phyloP scores from a whole-genome alignment of 768 basidiomycete genomes.

The Mrakia frigida region DNA sequence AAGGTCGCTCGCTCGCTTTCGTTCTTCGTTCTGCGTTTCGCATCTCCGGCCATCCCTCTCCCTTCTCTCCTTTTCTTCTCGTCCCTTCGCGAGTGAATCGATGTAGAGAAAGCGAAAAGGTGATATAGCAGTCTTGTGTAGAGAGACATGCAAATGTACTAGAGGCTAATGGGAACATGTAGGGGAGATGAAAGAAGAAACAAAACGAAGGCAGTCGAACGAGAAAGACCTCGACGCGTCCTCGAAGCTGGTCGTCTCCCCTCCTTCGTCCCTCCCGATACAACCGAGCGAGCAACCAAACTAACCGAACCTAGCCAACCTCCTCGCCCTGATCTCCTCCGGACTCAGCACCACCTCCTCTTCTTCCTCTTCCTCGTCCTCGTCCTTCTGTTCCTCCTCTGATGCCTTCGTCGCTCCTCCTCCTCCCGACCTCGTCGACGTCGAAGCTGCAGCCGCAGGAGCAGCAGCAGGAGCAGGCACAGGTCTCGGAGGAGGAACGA shows the following conservation, averaged over 20 bases:
- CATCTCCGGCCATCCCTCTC: too few relatives aligned
- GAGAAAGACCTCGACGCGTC: too few relatives aligned
- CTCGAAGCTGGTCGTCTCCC: not conserved
- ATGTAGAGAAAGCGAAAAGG: too few relatives aligned
- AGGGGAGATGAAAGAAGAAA: too few relatives aligned
- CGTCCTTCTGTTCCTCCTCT: not conserved
- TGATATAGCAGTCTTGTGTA: too few relatives aligned
- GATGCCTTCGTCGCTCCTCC: not conserved
- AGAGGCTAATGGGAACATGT: too few relatives aligned
- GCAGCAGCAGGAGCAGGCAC: not conserved
- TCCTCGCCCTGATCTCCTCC: conserved; percentile 6
- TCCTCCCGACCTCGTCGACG: not conserved
- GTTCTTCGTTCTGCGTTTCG: too few relatives aligned
- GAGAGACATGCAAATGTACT: too few relatives aligned
- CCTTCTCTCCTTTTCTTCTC: too few relatives aligned
- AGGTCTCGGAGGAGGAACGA: not conserved
- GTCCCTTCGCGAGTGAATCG: too few relatives aligned
- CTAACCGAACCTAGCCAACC: conserved; percentile 21
- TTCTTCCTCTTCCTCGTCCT: not conserved
- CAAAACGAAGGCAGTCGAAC: too few relatives aligned
- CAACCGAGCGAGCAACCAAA: not conserved
- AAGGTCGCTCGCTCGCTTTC: too few relatives aligned
- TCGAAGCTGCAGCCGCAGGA: not conserved
- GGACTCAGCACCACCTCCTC: conserved; percentile 16
- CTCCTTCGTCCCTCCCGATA: not conserved